A percentile compares a stretch with the other conserved stretches of the same genome.
Conservation (phyloP, 768 basidiomycete species). For the Hygrophorus russula region DNA sequence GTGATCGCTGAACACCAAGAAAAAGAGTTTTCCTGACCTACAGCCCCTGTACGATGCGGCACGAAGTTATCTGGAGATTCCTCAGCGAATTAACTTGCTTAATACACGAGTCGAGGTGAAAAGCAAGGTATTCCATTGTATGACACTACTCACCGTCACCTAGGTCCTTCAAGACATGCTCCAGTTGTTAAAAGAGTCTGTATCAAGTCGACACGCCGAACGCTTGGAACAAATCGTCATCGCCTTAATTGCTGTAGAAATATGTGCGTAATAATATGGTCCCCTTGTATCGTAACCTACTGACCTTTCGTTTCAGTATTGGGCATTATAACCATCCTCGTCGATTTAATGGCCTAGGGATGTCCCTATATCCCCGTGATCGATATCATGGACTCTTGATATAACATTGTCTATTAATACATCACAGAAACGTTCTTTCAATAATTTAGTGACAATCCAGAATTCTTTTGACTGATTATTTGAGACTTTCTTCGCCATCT, state of each 20-base stretch:
- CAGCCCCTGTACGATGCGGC: constrained; percentile 93
- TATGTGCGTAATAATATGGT: constrained; percentile 35
- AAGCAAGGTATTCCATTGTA: constrained; percentile 1
- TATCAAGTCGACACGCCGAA: constrained; percentile 84
- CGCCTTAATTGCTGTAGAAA: constrained; percentile 80
- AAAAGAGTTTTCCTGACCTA: constrained; percentile 83
- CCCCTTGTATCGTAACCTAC: constrained; percentile 1
- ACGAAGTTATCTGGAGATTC: constrained; percentile 88
- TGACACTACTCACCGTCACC: neutral
- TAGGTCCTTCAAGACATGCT: constrained; percentile 97
- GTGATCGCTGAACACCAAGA: neutral
- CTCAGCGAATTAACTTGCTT: constrained; percentile 84
- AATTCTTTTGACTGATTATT: neutral
- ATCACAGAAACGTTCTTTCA: too few species aligned
- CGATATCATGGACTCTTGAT: too few species aligned
- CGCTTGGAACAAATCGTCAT: constrained; percentile 91
- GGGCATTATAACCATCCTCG: constrained; percentile 83
- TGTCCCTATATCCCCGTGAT: neutral
- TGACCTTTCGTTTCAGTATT: constrained; percentile 38
- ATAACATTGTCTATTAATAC: too few species aligned
- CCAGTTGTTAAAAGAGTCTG: constrained; percentile 88
- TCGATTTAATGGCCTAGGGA: constrained; percentile 60
- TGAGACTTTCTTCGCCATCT: constrained; percentile 4
- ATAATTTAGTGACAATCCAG: too few species aligned
- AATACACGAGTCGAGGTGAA: constrained; percentile 88